Percentiles rank a stretch among this genome's conserved stretches.
phyloP scores from a whole-genome alignment of 352 stramenopile species.

The Phytophthora sp. region DNA sequence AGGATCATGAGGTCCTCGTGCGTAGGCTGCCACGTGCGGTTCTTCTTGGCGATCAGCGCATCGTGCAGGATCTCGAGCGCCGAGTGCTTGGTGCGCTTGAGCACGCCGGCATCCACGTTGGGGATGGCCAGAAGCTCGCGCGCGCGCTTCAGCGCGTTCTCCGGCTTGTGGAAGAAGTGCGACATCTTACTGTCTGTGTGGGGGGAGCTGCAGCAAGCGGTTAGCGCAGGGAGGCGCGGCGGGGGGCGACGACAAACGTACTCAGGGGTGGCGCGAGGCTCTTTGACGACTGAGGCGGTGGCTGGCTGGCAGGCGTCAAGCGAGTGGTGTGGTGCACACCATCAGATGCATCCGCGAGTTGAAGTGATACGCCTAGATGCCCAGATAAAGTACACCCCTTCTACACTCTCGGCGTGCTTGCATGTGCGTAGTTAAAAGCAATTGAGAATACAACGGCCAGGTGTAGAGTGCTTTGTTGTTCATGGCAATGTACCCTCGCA shows the following conservation, averaged over 20 bases:
- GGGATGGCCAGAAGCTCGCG: constrained; percentile 87
- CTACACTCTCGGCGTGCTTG: too few relatives aligned
- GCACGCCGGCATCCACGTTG: constrained; percentile 68
- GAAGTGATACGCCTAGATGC: too few relatives aligned
- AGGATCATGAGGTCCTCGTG: constrained; percentile 98
- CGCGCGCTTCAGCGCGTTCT: constrained; percentile 92
- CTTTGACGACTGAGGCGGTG: constrained; percentile 20
- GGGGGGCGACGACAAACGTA: constrained; percentile 1
- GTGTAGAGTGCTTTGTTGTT: too few relatives aligned
- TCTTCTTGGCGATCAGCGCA: constrained; percentile 94
- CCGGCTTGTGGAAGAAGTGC: constrained; percentile 91
- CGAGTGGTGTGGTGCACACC: background rate
- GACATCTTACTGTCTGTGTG: constrained; percentile 53
- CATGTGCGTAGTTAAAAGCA: too few relatives aligned
- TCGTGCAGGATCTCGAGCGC: constrained; percentile 93
- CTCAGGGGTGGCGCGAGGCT: too few relatives aligned
- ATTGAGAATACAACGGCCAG: too few relatives aligned
- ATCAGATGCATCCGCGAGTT: background rate
- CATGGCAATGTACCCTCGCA: too few relatives aligned
- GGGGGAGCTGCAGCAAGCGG: constrained; percentile 19
- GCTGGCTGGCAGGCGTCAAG: constrained; percentile 3
- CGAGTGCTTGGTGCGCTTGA: constrained; percentile 82
- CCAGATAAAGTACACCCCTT: too few relatives aligned
- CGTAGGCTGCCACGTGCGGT: constrained; percentile 96
- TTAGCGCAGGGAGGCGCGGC: too few relatives aligned